Evolutionary conservation across 2,329 filamentous ascomycete genomes (phyloP).

Genomic region (Fusarium metavorans): DNA sequence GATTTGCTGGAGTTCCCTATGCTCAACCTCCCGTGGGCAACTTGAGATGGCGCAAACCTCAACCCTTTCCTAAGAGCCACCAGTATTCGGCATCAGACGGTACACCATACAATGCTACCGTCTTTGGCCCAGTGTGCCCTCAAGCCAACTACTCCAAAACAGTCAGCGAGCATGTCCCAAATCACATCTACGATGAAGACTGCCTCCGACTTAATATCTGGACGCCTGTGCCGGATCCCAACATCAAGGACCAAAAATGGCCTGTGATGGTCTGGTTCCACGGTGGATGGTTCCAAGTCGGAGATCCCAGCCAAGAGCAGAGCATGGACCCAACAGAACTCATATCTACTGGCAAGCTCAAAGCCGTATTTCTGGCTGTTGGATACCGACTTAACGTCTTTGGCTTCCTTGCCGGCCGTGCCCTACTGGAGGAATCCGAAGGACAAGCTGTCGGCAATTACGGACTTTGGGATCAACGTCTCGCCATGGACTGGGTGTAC

Average conservation of each 20-base stretch:
- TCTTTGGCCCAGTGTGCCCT: conserved; percentile 53
- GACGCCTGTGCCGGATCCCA: conserved; percentile 51
- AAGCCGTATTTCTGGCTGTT: conserved; percentile 20
- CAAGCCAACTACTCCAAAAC: conserved; percentile 46
- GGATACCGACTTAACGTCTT: conserved; percentile 25
- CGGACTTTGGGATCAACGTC: conserved; percentile 21
- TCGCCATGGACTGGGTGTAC: conserved; percentile 23
- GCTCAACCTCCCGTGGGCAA: conserved; percentile 53
- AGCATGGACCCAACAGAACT: conserved; percentile 59
- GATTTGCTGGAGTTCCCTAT: conserved; percentile 54
- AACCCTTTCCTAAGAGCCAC: conserved; percentile 44
- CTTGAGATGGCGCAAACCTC: conserved; percentile 53
- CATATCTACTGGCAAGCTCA: conserved; percentile 43
- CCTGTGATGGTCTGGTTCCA: conserved; percentile 54
- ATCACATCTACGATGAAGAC: conserved; percentile 50
- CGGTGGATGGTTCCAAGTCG: conserved; percentile 62
- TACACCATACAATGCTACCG: conserved; percentile 51
- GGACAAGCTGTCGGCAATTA: conserved; percentile 19
- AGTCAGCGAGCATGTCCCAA: conserved; percentile 10
- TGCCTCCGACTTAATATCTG: conserved; percentile 61
- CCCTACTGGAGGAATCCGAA: not conserved
- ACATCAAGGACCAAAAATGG: conserved; percentile 36
- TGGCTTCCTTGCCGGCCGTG: conserved; percentile 17
- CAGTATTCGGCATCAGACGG: conserved; percentile 42
- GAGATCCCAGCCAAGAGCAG: conserved; percentile 56